Conservation (phyloP, 2,329 filamentous ascomycete species). For the Endoconidiophora laricicola region DNA sequence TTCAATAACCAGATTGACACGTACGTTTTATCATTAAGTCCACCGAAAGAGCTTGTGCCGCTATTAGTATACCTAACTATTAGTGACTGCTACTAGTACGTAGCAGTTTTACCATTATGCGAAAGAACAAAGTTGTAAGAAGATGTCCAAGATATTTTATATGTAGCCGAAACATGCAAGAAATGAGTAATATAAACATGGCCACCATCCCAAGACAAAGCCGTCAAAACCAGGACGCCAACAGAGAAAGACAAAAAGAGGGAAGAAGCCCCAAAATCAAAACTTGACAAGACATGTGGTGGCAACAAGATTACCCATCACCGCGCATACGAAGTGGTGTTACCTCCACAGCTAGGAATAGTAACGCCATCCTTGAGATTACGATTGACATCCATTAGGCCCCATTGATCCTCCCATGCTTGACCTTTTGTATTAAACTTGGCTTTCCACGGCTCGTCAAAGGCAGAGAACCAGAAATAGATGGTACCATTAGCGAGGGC, state of each 20-base stretch:
- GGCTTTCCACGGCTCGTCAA: slow-evolving; percentile 92
- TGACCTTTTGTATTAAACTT: slow-evolving; percentile 49
- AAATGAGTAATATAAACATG: too few species aligned
- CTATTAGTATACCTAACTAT: too few species aligned
- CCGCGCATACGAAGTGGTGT: slow-evolving; percentile 33
- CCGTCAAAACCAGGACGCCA: too few species aligned
- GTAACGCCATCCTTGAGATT: slow-evolving; percentile 69
- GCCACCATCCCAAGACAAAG: too few species aligned
- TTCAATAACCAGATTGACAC: too few species aligned
- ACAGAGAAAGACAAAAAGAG: neutral
- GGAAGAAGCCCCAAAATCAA: neutral
- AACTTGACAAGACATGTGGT: neutral
- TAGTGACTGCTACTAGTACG: too few species aligned
- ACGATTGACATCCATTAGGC: slow-evolving; percentile 69
- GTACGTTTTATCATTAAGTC: too few species aligned
- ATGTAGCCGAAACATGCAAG: too few species aligned
- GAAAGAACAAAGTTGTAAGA: too few species aligned
- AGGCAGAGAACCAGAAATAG: slow-evolving; percentile 96
- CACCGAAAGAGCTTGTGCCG: too few species aligned
- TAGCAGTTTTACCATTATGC: too few species aligned
- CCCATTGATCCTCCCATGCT: slow-evolving; percentile 93
- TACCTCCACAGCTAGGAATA: slow-evolving; percentile 75
- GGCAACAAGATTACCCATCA: neutral
- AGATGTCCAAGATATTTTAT: too few species aligned
- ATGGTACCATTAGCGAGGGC: slow-evolving; percentile 68